Evolutionary conservation across 768 basidiomycete species (phyloP).

Genomic region (Suillus alpinus): DNA sequence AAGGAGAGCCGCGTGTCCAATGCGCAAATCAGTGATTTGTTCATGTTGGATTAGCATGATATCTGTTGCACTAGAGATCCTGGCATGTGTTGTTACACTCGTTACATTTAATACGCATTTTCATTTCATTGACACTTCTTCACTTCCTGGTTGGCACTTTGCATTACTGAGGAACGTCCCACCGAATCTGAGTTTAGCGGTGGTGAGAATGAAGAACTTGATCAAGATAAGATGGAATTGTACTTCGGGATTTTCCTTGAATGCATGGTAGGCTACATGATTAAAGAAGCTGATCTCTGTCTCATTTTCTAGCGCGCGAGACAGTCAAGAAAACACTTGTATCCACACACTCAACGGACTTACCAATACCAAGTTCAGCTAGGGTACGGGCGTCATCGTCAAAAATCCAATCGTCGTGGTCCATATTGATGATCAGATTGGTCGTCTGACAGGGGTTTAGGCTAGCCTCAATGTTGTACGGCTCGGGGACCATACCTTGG

Average conservation of each 20-base stretch:
- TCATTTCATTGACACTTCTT: constrained; percentile 10
- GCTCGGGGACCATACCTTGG: constrained; percentile 59
- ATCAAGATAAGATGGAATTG: background rate
- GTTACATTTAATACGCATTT: constrained; percentile 27
- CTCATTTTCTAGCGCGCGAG: constrained; percentile 73
- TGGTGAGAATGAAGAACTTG: background rate
- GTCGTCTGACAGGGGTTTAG: constrained; percentile 60
- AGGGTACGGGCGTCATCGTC: constrained; percentile 63
- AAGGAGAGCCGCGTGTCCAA: constrained; percentile 88
- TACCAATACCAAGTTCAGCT: constrained; percentile 75
- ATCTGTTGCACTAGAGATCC: constrained; percentile 27
- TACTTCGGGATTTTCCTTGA: constrained; percentile 83
- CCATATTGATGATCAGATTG: constrained; percentile 97
- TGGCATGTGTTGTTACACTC: constrained; percentile 26
- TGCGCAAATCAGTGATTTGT: constrained; percentile 80
- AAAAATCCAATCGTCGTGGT: constrained; percentile 92
- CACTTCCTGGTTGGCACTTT: background rate
- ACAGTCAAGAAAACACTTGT: background rate
- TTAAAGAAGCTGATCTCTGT: constrained; percentile 94
- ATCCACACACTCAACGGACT: constrained; percentile 21
- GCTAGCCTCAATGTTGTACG: background rate
- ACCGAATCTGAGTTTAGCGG: constrained; percentile 20
- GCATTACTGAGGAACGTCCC: constrained; percentile 22
- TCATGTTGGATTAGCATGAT: constrained; percentile 5
- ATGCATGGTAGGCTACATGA: constrained; percentile 68